Base-by-base conservation (phyloP, 73 alveolate species). In the Symbiodinium natans region DNA sequence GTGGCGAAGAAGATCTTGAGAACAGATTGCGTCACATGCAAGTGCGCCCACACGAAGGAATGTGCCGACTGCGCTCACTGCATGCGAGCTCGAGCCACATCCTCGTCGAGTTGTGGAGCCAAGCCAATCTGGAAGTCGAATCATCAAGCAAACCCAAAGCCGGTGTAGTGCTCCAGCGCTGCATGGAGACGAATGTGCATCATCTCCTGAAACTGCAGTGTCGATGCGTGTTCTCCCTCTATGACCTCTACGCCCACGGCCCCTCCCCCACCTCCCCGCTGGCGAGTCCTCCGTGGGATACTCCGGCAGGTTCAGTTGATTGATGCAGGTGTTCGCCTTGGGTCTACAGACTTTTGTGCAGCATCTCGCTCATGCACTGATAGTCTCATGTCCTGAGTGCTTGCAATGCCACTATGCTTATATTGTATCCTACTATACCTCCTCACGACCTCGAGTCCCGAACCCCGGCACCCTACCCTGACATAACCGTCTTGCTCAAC, bases 241-340 rank as follows among this genome's bases (percentile, higher is more conserved):
- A n/a, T n/a, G n/a, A n/a, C n/a, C n/a, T n/a, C n/a, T n/a, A n/a
- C n/a, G n/a, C n/a, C n/a, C n/a, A n/a, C n/a, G n/a, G n/a, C n/a
- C n/a, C n/a, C n/a, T 48, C 63, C 63, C 1, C 19, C 27, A 25
- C 63, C 19, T 48, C 63, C 19, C 27, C 10, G 19, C 2, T 48
- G 27, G 43, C 84, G 46, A 0, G 84, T 73, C 93, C 93, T 87
- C 94, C 41, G 94, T 87, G 71, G 94, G 94, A 59, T 87, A 87
- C 68, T 87, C 94, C 52, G 97, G 97, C 25, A 90, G 77, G 54
- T 90, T 90, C 97, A 90, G 88, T 54, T 90, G 97, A 43, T 90
- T 90, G 97, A 90, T 90, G 88, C 97, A 71, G 54, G 97, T 73
- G 54, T 71, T 90, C 43, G 89, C 89, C 97, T 71, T 36, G 13